Evolutionary conservation across 2,329 filamentous ascomycete genomes (phyloP).

Genomic region (Trichoderma atrobrunneum): DNA sequence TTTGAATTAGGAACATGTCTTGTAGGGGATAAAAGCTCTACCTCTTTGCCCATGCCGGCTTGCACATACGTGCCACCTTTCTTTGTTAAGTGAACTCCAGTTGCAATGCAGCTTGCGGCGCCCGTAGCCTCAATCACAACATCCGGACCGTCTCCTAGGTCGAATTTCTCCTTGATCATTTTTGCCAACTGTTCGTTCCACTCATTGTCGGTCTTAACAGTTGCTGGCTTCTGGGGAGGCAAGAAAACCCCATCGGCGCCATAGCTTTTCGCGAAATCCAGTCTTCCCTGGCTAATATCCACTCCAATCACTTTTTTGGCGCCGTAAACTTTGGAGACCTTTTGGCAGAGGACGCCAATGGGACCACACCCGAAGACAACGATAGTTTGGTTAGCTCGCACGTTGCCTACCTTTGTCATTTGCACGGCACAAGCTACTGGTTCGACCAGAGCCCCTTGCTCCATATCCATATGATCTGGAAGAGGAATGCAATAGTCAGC

Average conservation of each 20-base stretch:
- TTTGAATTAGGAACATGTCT: not conserved
- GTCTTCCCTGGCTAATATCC: conserved; percentile 40
- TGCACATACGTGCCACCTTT: not conserved
- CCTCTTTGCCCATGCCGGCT: not conserved
- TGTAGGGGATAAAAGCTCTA: not conserved
- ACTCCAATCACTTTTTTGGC: conserved; percentile 42
- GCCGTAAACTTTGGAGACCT: conserved; percentile 32
- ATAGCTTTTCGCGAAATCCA: conserved; percentile 40
- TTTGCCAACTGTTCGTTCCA: not conserved
- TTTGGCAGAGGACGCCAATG: conserved; percentile 45
- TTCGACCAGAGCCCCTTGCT: not conserved
- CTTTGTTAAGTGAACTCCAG: not conserved
- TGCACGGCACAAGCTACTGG: not conserved
- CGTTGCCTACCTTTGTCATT: conserved; percentile 34
- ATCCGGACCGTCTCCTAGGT: not conserved
- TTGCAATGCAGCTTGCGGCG: not conserved
- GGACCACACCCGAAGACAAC: conserved; percentile 48
- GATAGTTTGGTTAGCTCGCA: conserved; percentile 41
- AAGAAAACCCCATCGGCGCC: conserved; percentile 42
- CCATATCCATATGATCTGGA: not conserved
- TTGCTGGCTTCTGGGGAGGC: conserved; percentile 31
- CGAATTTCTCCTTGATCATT: not conserved
- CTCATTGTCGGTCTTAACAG: conserved; percentile 29
- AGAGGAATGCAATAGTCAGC: not conserved
- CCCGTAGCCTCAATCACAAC: not conserved